A percentile compares a stretch with the other conserved stretches of the same genome.
Evolutionary conservation across 2,329 filamentous ascomycete species (phyloP).

Genomic region (Penicillium capsulatum): DNA sequence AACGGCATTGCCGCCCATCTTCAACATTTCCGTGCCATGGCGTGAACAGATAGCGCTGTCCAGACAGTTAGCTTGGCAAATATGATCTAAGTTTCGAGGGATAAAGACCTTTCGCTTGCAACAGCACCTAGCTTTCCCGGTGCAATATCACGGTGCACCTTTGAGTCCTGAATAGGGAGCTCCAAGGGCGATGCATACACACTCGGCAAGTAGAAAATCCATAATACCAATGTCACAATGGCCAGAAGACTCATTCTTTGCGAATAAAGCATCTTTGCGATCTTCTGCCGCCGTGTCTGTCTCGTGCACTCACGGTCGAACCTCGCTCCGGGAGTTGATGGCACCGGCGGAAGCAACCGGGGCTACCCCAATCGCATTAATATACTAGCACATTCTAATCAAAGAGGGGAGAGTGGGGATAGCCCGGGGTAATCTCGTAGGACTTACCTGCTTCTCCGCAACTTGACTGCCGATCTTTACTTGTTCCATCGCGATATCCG

Average conservation of each 20-base stretch:
- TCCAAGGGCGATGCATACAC: constrained; percentile 23
- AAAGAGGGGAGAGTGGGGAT: constrained; percentile 3
- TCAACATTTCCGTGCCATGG: constrained; percentile 62
- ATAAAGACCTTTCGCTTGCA: constrained; percentile 57
- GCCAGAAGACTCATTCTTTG: constrained; percentile 17
- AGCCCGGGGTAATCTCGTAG: constrained; percentile 1
- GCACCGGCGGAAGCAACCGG: constrained; percentile 4
- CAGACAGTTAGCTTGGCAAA: too few relatives aligned
- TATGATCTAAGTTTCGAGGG: too few relatives aligned
- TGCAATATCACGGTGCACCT: constrained; percentile 28
- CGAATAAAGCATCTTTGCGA: constrained; percentile 16
- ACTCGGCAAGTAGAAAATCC: constrained; percentile 21
- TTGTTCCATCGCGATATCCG: constrained; percentile 5
- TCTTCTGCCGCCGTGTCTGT: constrained; percentile 1
- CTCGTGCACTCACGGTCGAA: background rate
- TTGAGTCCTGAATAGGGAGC: constrained; percentile 1
- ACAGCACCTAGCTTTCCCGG: constrained; percentile 55
- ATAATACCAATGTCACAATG: constrained; percentile 18
- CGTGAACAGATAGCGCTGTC: constrained; percentile 60
- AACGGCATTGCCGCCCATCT: constrained; percentile 65
- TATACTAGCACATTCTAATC: constrained; percentile 1
- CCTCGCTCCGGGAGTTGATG: background rate
- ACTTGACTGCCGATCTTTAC: constrained; percentile 14
- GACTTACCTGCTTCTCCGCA: constrained; percentile 33
- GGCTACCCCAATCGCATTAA: constrained; percentile 14